Conservation (phyloP, 1,284 basidiomycete species). For the Kalmanozyma brasiliensis region DNA sequence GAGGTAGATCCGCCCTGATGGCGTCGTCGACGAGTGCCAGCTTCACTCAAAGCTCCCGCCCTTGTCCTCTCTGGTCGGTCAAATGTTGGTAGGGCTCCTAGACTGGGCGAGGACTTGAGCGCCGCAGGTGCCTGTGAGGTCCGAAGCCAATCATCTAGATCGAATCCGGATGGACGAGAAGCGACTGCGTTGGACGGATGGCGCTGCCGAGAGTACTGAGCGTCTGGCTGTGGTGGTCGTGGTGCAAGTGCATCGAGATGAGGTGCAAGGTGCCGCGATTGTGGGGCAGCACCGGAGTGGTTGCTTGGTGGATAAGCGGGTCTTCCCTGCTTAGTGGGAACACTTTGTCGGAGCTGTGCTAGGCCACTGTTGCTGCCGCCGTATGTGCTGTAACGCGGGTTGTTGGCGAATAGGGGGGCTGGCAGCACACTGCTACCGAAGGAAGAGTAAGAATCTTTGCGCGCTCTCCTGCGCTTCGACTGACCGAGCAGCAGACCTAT, state of each 20-base stretch:
- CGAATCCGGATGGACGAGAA: constrained; percentile 33
- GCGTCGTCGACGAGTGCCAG: constrained; percentile 34
- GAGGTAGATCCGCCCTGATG: constrained; percentile 28
- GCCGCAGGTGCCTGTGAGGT: constrained; percentile 17
- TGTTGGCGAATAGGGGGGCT: constrained; percentile 20
- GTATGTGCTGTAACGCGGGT: constrained; percentile 19
- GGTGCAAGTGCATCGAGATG: constrained; percentile 11
- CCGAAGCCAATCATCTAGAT: constrained; percentile 42
- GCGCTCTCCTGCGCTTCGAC: constrained; percentile 28
- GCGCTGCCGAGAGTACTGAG: constrained; percentile 12
- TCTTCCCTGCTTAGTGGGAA: constrained; percentile 22
- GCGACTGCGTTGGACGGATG: constrained; percentile 17
- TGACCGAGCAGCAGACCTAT: constrained; percentile 37
- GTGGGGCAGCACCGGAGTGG: constrained; percentile 32
- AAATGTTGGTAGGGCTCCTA: constrained; percentile 31
- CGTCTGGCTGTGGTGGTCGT: constrained; percentile 10
- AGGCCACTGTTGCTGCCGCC: constrained; percentile 14
- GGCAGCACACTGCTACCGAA: constrained; percentile 50
- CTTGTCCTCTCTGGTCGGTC: constrained; percentile 17
- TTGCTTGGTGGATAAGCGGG: constrained; percentile 43
- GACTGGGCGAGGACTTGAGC: constrained; percentile 32
- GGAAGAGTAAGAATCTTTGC: constrained; percentile 50
- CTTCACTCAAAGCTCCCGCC: constrained; percentile 40
- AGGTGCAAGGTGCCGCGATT: constrained; percentile 26
- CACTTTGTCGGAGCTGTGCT: constrained; percentile 1